phyloP scores from a whole-genome alignment of 169 alveolate species.

The Plasmodium adleri region DNA sequence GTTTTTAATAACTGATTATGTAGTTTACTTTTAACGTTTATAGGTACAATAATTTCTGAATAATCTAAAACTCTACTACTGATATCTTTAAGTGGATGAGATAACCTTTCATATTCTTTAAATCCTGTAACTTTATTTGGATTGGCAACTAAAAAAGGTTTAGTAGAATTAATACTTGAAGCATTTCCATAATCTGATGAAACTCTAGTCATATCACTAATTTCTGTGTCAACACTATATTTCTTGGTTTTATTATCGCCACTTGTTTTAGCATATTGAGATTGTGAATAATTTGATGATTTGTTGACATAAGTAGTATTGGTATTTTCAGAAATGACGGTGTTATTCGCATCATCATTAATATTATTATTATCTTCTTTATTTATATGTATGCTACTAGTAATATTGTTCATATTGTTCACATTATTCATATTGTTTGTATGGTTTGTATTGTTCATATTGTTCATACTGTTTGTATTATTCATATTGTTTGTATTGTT shows the following conservation, averaged over 20 bases:
- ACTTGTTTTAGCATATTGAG: neutral
- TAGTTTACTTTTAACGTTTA: slow-evolving; percentile 67
- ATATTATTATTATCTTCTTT: neutral
- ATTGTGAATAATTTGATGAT: no score
- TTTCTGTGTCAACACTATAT: slow-evolving; percentile 14
- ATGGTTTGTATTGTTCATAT: no score
- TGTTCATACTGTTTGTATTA: no score
- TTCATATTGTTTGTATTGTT: no score
- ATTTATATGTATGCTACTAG: neutral
- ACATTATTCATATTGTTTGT: neutral
- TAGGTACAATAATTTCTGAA: slow-evolving; percentile 76
- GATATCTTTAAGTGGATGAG: slow-evolving; percentile 72
- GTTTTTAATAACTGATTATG: slow-evolving; percentile 79
- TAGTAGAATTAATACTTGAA: slow-evolving; percentile 4
- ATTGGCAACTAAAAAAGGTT: slow-evolving; percentile 74
- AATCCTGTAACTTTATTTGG: slow-evolving; percentile 77
- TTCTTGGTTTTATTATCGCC: neutral
- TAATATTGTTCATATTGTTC: neutral
- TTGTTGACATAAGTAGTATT: neutral
- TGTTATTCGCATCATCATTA: neutral
- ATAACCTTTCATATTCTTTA: slow-evolving; percentile 75
- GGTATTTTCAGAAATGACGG: no score
- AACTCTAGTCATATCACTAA: neutral
- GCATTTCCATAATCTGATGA: slow-evolving; percentile 1
- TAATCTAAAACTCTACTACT: slow-evolving; percentile 75